A percentile compares a stretch with the other conserved stretches of the same genome.
These are phyloP conservation scores for Seiridium unicorne DNA, from an alignment of 2,329 filamentous ascomycete genomes.

Conservation along the genomic window DNA sequence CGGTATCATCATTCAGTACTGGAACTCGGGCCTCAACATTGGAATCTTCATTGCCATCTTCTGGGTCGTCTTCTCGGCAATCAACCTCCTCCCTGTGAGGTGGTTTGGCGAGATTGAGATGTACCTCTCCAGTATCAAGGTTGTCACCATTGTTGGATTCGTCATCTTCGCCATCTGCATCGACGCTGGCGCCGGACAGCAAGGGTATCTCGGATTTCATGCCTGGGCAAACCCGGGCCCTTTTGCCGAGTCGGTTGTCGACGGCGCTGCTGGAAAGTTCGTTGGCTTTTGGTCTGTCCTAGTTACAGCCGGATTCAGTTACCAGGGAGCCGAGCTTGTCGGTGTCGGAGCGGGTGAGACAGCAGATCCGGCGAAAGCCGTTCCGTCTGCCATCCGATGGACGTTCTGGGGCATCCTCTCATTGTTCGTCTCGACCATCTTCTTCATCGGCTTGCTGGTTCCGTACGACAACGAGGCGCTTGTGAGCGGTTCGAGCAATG, in stretches of 20 bases:
- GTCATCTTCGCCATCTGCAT: slow-evolving; percentile 75
- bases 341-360: slow-evolving; percentile 79
- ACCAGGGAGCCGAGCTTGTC: slow-evolving; percentile 73
- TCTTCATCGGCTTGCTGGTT: slow-evolving; percentile 71
- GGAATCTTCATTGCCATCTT: slow-evolving; percentile 74
- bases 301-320: slow-evolving; percentile 68
- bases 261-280: slow-evolving; percentile 57
- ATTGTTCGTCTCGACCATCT: slow-evolving; percentile 64
- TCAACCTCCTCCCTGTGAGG: slow-evolving; percentile 71
- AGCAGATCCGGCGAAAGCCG: slow-evolving; percentile 67
- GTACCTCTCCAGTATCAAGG: slow-evolving; percentile 76
- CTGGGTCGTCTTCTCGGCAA: slow-evolving; percentile 65
- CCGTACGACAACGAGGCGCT: slow-evolving; percentile 43
- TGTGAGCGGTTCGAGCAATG: slow-evolving; percentile 42
- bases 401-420: slow-evolving; percentile 74
- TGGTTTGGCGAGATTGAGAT: slow-evolving; percentile 78
- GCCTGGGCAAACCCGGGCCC: slow-evolving; percentile 70
- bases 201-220: slow-evolving; percentile 73
- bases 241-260: slow-evolving; percentile 60
- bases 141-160: slow-evolving; percentile 72
- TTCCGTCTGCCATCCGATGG: slow-evolving; percentile 70
- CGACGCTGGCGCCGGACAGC: slow-evolving; percentile 66
- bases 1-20: slow-evolving; percentile 75
- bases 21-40: slow-evolving; percentile 60
- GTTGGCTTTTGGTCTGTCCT: slow-evolving; percentile 69